Conservation (phyloP, 164 flowering plant species). For the Akebia trifoliata region DNA sequence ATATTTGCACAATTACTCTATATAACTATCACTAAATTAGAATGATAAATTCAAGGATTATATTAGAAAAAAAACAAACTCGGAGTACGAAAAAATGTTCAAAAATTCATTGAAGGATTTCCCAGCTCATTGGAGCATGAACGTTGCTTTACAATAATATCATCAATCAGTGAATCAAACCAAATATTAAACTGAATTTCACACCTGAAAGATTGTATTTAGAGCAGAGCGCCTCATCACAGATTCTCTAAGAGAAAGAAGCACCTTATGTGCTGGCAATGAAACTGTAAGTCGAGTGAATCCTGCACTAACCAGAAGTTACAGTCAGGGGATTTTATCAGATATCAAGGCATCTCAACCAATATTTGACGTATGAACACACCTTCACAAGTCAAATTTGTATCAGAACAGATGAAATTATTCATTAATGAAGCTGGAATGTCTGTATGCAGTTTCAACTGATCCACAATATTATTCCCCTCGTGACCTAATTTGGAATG, state of each 20-base stretch:
- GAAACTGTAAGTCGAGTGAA: conserved; percentile 21
- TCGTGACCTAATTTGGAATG: conserved; percentile 18
- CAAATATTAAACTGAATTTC: conserved; percentile 4
- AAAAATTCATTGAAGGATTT: not conserved
- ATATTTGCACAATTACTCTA: not conserved
- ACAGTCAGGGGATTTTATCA: not conserved
- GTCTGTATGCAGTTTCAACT: not conserved
- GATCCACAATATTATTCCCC: conserved; percentile 5
- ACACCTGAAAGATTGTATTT: conserved; percentile 53
- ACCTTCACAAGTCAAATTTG: conserved; percentile 8
- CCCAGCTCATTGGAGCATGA: not conserved
- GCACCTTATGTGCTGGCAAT: conserved; percentile 45
- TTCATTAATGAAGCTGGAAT: conserved; percentile 11
- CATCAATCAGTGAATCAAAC: not conserved
- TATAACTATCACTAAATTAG: not conserved
- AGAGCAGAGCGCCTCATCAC: conserved; percentile 49
- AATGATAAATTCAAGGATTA: no score
- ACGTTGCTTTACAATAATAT: not conserved
- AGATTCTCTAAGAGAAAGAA: conserved; percentile 60
- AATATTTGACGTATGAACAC: no score
- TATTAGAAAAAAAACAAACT: no score
- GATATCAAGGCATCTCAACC: not conserved
- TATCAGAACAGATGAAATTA: not conserved
- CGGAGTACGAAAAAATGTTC: no score
- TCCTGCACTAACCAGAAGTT: conserved; percentile 20